A percentile compares a stretch with the other conserved stretches of the same genome.
These are phyloP conservation scores for Backusella australiensis DNA, from an alignment of 192 early-diverging fungal species.

Conservation along the genomic window DNA sequence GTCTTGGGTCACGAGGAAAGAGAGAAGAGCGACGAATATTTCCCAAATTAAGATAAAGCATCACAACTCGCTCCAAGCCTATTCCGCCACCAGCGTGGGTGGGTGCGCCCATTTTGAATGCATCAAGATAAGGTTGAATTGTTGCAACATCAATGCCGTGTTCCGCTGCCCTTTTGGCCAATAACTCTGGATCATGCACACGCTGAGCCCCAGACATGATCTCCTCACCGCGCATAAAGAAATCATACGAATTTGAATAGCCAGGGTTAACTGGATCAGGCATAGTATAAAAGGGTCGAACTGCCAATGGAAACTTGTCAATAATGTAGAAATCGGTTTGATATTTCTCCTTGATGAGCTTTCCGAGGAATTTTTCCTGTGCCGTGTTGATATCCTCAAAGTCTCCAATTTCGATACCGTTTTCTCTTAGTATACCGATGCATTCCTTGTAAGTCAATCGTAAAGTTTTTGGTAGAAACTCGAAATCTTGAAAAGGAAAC, in stretches of 20 bases:
- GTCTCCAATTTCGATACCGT: constrained; percentile 88
- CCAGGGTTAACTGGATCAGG: constrained; percentile 81
- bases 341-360: constrained; percentile 91
- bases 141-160: constrained; percentile 74
- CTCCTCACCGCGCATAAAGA: constrained; percentile 99
- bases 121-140: constrained; percentile 91
- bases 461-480: constrained; percentile 81
- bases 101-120: constrained; percentile 93
- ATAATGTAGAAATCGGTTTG: constrained; percentile 98
- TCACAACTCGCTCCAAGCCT: constrained; percentile 95
- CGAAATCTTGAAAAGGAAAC: constrained; percentile 89
- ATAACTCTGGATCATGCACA: constrained; percentile 85
- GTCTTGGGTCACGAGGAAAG: constrained; percentile 98
- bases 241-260: constrained; percentile 99
- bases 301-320: constrained; percentile 97
- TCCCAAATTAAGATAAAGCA: constrained; percentile 92
- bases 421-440: constrained; percentile 81
- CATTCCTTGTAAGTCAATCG: constrained; percentile 88
- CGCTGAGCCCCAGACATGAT: constrained; percentile 99
- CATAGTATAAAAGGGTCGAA: constrained; percentile 99
- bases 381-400: constrained; percentile 91
- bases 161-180: constrained; percentile 73
- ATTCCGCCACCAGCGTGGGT: constrained; percentile 98
- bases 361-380: constrained; percentile 80
- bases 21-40: constrained; percentile 91